These are phyloP conservation scores for Lactarius indigo DNA, from an alignment of 768 basidiomycete genomes.

Conservation along the genomic window DNA sequence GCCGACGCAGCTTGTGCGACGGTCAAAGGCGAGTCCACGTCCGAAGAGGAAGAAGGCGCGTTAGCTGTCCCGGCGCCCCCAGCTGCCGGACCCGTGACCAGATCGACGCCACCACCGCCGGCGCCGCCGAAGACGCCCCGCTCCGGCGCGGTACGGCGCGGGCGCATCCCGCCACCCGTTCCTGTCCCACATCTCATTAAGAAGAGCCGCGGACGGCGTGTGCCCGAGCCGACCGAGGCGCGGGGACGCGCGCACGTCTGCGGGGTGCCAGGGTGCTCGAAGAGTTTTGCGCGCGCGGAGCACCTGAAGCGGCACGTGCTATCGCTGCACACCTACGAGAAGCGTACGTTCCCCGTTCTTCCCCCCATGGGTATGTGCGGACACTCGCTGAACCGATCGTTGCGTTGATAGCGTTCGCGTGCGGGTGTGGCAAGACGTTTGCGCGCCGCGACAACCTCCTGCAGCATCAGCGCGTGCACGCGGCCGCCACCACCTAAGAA, in stretches of 20 bases:
- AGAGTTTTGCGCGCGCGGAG: constrained; percentile 75
- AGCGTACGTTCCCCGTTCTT: constrained; percentile 52
- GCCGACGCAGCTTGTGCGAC: background rate
- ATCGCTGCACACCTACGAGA: constrained; percentile 80
- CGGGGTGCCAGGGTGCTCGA: constrained; percentile 66
- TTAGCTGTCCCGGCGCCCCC: background rate
- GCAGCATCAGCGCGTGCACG: constrained; percentile 68
- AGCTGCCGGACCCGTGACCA: background rate
- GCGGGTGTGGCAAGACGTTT: constrained; percentile 69
- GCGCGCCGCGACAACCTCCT: constrained; percentile 74
- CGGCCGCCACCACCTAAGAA: background rate
- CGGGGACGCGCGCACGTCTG: constrained; percentile 56
- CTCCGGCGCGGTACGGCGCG: background rate
- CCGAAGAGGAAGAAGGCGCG: background rate
- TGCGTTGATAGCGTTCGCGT: constrained; percentile 46
- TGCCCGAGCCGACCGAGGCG: constrained; percentile 43
- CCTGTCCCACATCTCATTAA: constrained; percentile 78
- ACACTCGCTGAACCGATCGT: background rate
- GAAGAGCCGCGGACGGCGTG: constrained; percentile 72
- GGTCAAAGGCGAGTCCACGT: background rate
- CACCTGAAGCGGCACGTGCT: constrained; percentile 80
- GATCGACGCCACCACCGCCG: background rate
- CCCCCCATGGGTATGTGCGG: background rate
- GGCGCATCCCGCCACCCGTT: constrained; percentile 40
- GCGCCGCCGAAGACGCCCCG: background rate